Base-by-base conservation (phyloP, 805 yeast genomes). In the Starmera amethionina region DNA sequence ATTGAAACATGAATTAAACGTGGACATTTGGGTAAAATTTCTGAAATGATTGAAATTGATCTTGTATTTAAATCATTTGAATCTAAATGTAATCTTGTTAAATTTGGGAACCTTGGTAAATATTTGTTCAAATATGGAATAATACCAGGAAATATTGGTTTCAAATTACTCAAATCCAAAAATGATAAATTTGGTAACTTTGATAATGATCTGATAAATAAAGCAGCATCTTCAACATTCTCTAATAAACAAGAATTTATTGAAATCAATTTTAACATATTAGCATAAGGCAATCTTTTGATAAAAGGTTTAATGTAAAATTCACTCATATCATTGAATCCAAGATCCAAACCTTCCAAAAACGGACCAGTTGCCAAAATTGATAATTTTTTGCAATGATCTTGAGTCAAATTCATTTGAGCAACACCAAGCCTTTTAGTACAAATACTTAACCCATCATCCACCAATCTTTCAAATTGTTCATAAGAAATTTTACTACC, bases 351-450 rank as follows among this genome's bases (percentile, higher is more conserved):
- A 4, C 96, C 96, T 46, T 75, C 61, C 49, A 63, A 52, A 57
- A 59, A 59, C 44, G 56, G 56, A 16, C 49, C 57, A 38, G 63
- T 51, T 41, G 82, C 57, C 88, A 90, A 86, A 36, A 73, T 60
- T 7, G 75, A 68, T 19, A 85, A 43, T 18, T 73, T 59, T 43
- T 67, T 66, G 30, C 81, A 57, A 42, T 86, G 90, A n/a, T 72
- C 72, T 3, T 67, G 62, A 0, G 72, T 61, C 14, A 89, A 61
- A 19, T 81, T 81, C 46, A 82, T 81, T 48, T 79, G 77, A 0
- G 96, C 95, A 35, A 87, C 62, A 1, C 96, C 95, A 10, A 89
- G 61, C 45, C 84, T 71, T 42, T 62, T 58, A 2, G 88, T 80
- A 29, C 63, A 62, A 7, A 64, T 58, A 27, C 68, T 52, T 11